Evolutionary conservation across 306 rosid genomes (phyloP).

Genomic region (Acacia confusa): DNA sequence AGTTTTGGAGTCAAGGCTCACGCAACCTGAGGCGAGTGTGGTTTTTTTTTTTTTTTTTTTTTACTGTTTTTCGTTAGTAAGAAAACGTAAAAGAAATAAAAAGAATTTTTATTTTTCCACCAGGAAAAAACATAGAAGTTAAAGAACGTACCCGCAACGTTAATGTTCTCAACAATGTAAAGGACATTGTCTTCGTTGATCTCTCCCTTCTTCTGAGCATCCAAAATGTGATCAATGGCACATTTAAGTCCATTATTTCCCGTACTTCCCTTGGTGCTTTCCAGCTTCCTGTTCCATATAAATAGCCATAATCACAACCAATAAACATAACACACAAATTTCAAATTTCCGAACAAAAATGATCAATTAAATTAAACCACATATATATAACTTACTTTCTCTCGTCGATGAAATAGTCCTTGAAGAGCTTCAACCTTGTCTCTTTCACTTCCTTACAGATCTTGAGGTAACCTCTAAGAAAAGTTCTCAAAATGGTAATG

Average conservation of each 20-base stretch:
- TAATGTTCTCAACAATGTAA: constrained; percentile 84
- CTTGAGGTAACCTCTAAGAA: constrained; percentile 61
- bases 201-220: constrained; percentile 79
- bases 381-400: constrained; percentile 54
- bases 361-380: too few species aligned
- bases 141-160: constrained; percentile 61
- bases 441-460: constrained; percentile 75
- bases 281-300: constrained; percentile 45
- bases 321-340: too few species aligned
- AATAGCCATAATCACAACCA: too few species aligned
- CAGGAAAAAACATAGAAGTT: too few species aligned
- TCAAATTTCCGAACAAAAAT: too few species aligned
- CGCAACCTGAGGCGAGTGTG: not conserved
- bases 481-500: constrained; percentile 77
- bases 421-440: constrained; percentile 58
- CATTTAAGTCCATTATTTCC: constrained; percentile 60
- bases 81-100: not conserved
- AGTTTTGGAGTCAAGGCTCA: not conserved
- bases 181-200: constrained; percentile 84
- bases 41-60: too few species aligned
- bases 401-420: constrained; percentile 66
- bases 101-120: too few species aligned
- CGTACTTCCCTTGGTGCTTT: constrained; percentile 34
- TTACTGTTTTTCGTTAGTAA: not conserved
- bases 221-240: constrained; percentile 78